A percentile compares a stretch with the other conserved stretches of the same genome.
Evolutionary conservation across 306 rosid genomes (phyloP).

Genomic region (Casuarina equisetifolia): DNA sequence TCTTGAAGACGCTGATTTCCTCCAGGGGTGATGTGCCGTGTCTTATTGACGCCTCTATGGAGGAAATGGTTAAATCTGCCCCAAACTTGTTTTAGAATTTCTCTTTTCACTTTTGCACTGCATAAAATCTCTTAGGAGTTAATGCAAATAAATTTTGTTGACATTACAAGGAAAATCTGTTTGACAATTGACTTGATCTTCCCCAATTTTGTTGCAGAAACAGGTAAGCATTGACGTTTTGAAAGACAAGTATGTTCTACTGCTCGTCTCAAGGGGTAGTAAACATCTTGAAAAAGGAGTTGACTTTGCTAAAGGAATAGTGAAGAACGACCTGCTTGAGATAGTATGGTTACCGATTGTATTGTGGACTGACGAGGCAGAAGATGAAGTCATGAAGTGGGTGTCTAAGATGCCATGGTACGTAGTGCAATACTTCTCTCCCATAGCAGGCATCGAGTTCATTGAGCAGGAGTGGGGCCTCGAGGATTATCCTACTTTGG

Average conservation of each 20-base stretch:
- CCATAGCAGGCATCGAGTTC: slow-evolving; percentile 17
- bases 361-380: background rate
- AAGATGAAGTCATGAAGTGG: background rate
- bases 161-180: too few relatives aligned
- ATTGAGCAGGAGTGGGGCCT: slow-evolving; percentile 19
- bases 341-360: slow-evolving; percentile 39
- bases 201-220: background rate
- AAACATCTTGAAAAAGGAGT: too few relatives aligned
- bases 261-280: slow-evolving; percentile 31
- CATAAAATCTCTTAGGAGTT: background rate
- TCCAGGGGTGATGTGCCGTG: too few relatives aligned
- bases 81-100: too few relatives aligned
- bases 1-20: too few relatives aligned
- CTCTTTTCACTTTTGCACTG: too few relatives aligned
- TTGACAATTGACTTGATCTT: background rate
- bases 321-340: background rate
- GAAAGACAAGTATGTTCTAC: slow-evolving; percentile 23
- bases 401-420: slow-evolving; percentile 21
- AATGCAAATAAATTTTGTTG: too few relatives aligned
- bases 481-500: slow-evolving; percentile 27
- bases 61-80: too few relatives aligned
- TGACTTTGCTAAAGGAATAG: slow-evolving; percentile 1
- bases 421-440: slow-evolving; percentile 9
- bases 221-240: slow-evolving; percentile 23
- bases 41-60: too few relatives aligned